These are phyloP conservation scores for Cinchona pubescens DNA, from an alignment of 257 asterid genomes.

Conservation along the genomic window DNA sequence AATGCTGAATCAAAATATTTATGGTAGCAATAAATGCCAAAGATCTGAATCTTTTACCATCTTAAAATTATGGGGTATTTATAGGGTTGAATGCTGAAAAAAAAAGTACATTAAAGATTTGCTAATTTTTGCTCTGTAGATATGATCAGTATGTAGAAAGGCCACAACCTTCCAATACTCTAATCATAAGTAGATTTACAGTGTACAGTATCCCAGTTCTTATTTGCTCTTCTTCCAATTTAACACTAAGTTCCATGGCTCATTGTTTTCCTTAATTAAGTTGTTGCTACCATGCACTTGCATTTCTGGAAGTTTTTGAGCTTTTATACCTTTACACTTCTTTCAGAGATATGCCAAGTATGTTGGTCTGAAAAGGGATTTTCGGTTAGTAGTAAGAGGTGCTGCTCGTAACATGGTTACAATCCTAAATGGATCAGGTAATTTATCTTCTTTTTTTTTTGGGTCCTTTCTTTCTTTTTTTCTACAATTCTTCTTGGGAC, in stretches of 20 bases:
- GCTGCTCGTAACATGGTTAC: constrained; percentile 93
- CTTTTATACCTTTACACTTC: constrained; percentile 10
- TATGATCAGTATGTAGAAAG: not conserved
- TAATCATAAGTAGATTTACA: not conserved
- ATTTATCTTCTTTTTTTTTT: not conserved
- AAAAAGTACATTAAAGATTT: not conserved
- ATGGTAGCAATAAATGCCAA: too few relatives aligned
- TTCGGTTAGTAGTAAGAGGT: constrained; percentile 95
- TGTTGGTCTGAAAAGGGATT: constrained; percentile 94
- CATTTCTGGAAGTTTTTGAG: not conserved
- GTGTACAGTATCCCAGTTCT: not conserved
- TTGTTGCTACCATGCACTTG: not conserved
- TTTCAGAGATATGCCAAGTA: constrained; percentile 83
- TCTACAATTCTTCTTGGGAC: not conserved
- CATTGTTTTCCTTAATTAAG: not conserved
- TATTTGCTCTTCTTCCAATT: not conserved
- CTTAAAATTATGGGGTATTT: not conserved
- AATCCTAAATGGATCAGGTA: constrained; percentile 94
- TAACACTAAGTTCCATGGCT: not conserved
- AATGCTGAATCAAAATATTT: too few relatives aligned
- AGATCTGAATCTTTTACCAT: too few relatives aligned
- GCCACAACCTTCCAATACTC: not conserved
- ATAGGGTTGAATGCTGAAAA: not conserved
- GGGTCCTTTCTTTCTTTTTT: too few relatives aligned
- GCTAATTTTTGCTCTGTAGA: not conserved